A percentile compares a stretch with the other conserved stretches of the same genome.
Conservation (phyloP, 345 rosid genomes). For the Arabidopsis thaliana region DNA sequence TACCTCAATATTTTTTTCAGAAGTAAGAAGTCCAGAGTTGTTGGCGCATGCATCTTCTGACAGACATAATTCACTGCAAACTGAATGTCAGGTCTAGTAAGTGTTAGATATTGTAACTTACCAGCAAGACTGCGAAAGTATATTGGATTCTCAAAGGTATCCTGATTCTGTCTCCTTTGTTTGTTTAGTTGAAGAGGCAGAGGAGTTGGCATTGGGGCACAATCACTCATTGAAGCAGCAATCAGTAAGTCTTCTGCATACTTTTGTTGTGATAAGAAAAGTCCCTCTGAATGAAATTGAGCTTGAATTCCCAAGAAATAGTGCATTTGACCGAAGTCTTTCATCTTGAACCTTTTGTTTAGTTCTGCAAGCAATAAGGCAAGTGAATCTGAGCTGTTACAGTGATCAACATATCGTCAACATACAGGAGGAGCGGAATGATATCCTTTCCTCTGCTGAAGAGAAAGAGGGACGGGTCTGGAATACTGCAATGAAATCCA, state of each 20-base stretch:
- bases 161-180: too few species aligned
- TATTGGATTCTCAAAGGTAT: too few species aligned
- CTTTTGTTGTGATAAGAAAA: background rate
- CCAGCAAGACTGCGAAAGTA: too few species aligned
- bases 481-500: background rate
- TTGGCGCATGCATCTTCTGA: too few species aligned
- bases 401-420: background rate
- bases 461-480: background rate
- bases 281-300: background rate
- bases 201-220: too few species aligned
- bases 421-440: background rate
- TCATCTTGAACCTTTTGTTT: background rate
- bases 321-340: fast-evolving
- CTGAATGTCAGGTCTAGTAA: too few species aligned
- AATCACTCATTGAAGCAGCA: too few species aligned
- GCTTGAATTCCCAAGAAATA: background rate
- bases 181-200: too few species aligned
- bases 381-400: background rate
- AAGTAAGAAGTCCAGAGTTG: too few species aligned
- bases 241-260: background rate
- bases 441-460: background rate
- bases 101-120: too few species aligned
- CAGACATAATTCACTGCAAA: too few species aligned
- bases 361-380: fast-evolving
- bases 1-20: too few species aligned